These are phyloP conservation scores for Trichothecium sympodiale DNA, from an alignment of 2,329 filamentous ascomycete species.

Conservation along the genomic window DNA sequence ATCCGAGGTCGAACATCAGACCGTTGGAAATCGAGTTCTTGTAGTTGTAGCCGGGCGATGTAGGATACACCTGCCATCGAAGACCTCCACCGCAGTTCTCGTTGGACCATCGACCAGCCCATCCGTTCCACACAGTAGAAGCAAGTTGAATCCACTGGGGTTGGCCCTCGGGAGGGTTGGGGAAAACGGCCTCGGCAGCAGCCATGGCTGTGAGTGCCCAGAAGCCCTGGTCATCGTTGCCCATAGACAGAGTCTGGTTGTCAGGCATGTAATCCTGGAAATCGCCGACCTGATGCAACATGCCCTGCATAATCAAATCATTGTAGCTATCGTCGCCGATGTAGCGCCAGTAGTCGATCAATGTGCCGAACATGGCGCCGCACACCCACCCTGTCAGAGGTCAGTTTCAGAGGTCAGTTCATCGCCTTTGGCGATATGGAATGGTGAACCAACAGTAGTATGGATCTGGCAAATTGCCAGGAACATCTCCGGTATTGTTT, in stretches of 20 bases:
- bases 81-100: conserved; percentile 59
- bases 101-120: conserved; percentile 59
- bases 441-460: conserved; percentile 47
- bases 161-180: conserved; percentile 49
- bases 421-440: not conserved
- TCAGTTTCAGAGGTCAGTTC: not conserved
- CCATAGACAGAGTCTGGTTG: conserved; percentile 50
- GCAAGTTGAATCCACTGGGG: conserved; percentile 68
- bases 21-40: conserved; percentile 61
- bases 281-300: conserved; percentile 50
- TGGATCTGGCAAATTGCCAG: conserved; percentile 46
- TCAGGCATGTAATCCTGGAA: conserved; percentile 53
- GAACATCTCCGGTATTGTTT: conserved; percentile 46
- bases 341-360: conserved; percentile 63
- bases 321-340: conserved; percentile 59
- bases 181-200: conserved; percentile 67
- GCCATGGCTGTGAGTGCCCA: conserved; percentile 77
- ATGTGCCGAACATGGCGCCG: conserved; percentile 57
- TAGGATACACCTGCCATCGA: conserved; percentile 76
- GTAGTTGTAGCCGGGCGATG: conserved; percentile 61
- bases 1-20: conserved; percentile 57
- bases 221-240: conserved; percentile 72
- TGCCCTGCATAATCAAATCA: conserved; percentile 42
- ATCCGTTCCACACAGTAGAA: conserved; percentile 72
- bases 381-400: conserved; percentile 52